Evolutionary conservation across 2,329 filamentous ascomycete species (phyloP).

Genomic region (Pezicula radicicola): DNA sequence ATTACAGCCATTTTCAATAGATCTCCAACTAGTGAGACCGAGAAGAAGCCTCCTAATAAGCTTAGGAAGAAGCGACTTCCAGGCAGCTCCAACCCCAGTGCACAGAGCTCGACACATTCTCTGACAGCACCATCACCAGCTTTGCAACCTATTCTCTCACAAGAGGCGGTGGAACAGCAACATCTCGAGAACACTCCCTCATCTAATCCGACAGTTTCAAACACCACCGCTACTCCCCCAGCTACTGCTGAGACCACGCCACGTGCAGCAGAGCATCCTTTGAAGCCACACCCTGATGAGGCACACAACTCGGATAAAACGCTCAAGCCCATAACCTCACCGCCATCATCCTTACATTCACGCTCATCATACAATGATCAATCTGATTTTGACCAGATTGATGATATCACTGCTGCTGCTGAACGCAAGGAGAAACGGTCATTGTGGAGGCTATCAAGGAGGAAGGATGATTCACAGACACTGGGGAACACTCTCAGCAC

Average conservation of each 20-base stretch:
- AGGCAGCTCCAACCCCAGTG: constrained; percentile 76
- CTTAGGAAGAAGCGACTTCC: constrained; percentile 81
- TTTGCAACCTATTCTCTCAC: constrained; percentile 28
- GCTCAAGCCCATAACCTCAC: constrained; percentile 67
- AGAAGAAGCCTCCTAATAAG: constrained; percentile 80
- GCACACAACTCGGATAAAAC: constrained; percentile 27
- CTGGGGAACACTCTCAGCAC: constrained; percentile 39
- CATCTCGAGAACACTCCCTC: constrained; percentile 23
- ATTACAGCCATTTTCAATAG: constrained; percentile 69
- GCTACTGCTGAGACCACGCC: constrained; percentile 16
- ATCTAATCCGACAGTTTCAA: constrained; percentile 12
- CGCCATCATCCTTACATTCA: constrained; percentile 68
- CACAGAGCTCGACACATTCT: constrained; percentile 85
- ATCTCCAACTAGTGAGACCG: constrained; percentile 59
- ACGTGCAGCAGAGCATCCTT: constrained; percentile 17
- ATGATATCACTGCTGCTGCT: constrained; percentile 49
- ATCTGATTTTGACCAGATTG: constrained; percentile 73
- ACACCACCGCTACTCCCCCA: constrained; percentile 20
- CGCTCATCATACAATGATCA: constrained; percentile 71
- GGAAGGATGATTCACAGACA: constrained; percentile 50
- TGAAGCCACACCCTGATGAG: constrained; percentile 15
- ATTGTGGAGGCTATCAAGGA: constrained; percentile 69
- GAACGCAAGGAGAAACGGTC: constrained; percentile 70
- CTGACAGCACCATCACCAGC: constrained; percentile 37
- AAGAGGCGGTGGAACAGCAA: constrained; percentile 24